Base-by-base conservation (phyloP, 2,329 filamentous ascomycete species). In the Botryotinia calthae region DNA sequence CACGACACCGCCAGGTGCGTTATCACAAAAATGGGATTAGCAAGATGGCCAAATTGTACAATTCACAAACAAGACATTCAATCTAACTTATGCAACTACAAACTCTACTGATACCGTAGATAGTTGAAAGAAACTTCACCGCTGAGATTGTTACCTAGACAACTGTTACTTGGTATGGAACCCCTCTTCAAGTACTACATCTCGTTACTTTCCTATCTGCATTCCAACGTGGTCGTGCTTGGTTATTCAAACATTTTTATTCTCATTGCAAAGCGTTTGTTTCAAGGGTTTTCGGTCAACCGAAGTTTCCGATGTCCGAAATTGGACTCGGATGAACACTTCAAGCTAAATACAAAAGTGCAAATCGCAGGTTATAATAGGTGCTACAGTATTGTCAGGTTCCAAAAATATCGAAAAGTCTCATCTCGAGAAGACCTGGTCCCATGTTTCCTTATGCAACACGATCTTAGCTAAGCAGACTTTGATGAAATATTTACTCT, bases 141-240 rank as follows among this genome's bases (percentile, higher is more conserved):
- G 70, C 70, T 68, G 63, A 72, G 70, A 68, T 72, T 72, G 70
- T 72, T 72, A 72, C 40, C 70, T 34, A 31, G 70, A 61, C 70
- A 67, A 68, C 70, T 40, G 62, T 61, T 42, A 40, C 63, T 51
- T 59, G 62, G 59, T 58, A 58, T 37, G 31, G 51, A 44, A 66
- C 63, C 65, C 63, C 56, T 72, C 63, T 72, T 58, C 68, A 16
- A 63, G 51, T 72, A 59, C 70, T 59, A 67, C 48, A 72, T 46
- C 62, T 71, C 61, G 65, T 71, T 34, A 48, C 34, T 46, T 42
- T 25, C 51, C 42, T 58, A 66, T 63, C 61, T 63, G n/a, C 62
- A 67, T 67, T 56, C 22, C 62, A 66, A 72, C 62, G 51, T 72
- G 62, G 62, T 59, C 62, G 42, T 51, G 48, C 70, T 67, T 72